Evolutionary conservation across 2,329 filamentous ascomycete species (phyloP), one percentile per base, ranked within the genome.

Genomic region (Aspergillus pseudonomiae): DNA sequence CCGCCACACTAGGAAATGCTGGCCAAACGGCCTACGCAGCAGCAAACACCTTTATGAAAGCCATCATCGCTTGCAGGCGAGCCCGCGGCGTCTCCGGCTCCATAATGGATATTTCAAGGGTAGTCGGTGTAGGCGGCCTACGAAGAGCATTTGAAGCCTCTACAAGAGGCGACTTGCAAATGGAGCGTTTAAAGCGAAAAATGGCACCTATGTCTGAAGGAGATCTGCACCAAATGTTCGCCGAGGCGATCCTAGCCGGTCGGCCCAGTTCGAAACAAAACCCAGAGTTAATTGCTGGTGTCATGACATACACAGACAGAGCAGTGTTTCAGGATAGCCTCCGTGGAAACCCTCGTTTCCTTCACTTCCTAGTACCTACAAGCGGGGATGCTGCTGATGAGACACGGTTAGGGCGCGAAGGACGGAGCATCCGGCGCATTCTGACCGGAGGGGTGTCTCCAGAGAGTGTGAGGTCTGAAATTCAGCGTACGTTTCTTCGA

Each of bases 191-290:
- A n/a, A n/a, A n/a, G n/a, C n/a, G n/a, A n/a, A n/a, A n/a, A n/a
- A n/a, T n/a, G n/a, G n/a, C n/a, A n/a, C n/a, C 53, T 60, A 57
- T 57, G 68, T 74, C 72, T 9, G 74, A 77, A 30, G 65, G 69
- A 21, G 76, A 77, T 50, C 71, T 73, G 57, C 69, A 71, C 36
- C 73, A 77, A 53, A 62, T 71, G 3, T 71, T 78, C 50, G 70
- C 71, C 10, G 75, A 78, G 59, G 73, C 68, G 6, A 70, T 78
- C 11, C 60, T 75, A 1, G 65, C 66, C 14, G 60, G 66, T 9
- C 68, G 67, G 2, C 67, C 69, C 10, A 67, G 69, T 7, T 64
- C 64, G 1, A 32, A 21, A 16, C 41, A 32, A 4, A 41, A 61
- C 12, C 43, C 64, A 5, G 48, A 61, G 28, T 43, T 66, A 1